These are phyloP conservation scores for Fusarium multiceps DNA, from an alignment of 2,329 filamentous ascomycete species.

Conservation along the genomic window DNA sequence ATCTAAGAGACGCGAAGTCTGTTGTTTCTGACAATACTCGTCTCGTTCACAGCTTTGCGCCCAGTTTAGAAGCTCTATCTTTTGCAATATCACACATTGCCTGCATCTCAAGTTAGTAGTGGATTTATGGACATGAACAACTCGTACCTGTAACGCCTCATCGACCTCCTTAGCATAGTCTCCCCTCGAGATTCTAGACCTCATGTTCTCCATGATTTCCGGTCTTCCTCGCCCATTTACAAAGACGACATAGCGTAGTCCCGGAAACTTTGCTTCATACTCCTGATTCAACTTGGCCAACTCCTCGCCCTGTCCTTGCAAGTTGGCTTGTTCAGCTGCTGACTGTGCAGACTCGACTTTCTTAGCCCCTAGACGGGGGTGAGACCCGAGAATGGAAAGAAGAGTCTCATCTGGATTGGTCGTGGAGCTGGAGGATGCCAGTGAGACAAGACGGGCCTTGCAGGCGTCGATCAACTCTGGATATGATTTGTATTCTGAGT, in stretches of 20 bases:
- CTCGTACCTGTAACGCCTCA: constrained; percentile 77
- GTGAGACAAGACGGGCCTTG: constrained; percentile 68
- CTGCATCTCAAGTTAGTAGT: constrained; percentile 48
- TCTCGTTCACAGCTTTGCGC: constrained; percentile 10
- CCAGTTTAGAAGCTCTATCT: constrained; percentile 70
- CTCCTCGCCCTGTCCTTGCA: constrained; percentile 72
- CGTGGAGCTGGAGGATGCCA: constrained; percentile 62
- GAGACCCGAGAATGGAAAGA: constrained; percentile 79
- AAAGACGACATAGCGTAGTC: constrained; percentile 89
- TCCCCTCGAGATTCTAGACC: constrained; percentile 73
- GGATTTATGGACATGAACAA: neutral
- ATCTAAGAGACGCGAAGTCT: constrained; percentile 4
- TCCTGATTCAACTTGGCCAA: constrained; percentile 75
- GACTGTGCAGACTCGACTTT: constrained; percentile 86
- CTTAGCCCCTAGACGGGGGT: constrained; percentile 85
- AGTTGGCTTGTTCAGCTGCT: constrained; percentile 81
- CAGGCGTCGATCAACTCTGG: constrained; percentile 74
- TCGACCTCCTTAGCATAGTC: constrained; percentile 75
- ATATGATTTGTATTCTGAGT: constrained; percentile 72
- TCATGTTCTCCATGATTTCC: constrained; percentile 86
- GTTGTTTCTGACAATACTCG: neutral
- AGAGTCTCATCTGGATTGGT: constrained; percentile 65
- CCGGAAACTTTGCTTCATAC: constrained; percentile 85
- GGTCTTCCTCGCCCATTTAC: constrained; percentile 82
- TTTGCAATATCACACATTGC: constrained; percentile 93